Base-by-base conservation (phyloP, 257 asterid species). In the Ophiorrhiza pumila region DNA sequence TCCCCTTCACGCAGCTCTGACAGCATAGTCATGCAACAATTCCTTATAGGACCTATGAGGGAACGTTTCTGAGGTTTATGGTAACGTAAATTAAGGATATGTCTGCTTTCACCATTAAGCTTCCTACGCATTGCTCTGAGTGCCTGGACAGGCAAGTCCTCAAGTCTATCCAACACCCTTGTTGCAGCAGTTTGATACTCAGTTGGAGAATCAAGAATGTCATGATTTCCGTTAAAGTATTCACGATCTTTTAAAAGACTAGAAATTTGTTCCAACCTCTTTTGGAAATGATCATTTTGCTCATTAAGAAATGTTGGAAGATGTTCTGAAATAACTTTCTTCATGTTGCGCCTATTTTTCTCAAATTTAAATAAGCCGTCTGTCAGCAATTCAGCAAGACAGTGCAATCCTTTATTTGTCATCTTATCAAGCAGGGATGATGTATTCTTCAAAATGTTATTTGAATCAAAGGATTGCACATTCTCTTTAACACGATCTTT, bases 81-180 rank as follows among this genome's bases (percentile, higher is more conserved):
- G 32, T 71, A 22, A 59, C 55, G 63, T 65, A 83, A 52, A 9
- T 77, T 20, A 43, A 90, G 97, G 69, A 80, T 68, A 67, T 78
- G 76, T 61, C 89, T 90, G 8, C 35, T 79, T 53, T 80, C 77
- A 50, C 86, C 85, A 71, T 57, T 79, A 64, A 91, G 85, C 80
- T 86, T 91, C 80, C 95, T 87, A 20, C 37, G 74, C 98, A 94
- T 94, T 78, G 91, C 88, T 12, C 10, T 45, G 53, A 91, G 65
- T 15, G 90, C 73, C 61, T 63, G 75, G 59, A 37, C 4, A 58
- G 89, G 81, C 35, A 94, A 78, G 68, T 84, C 81, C 76, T 81
- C 87, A 25, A 94, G 90, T 41, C 71, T 78, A 77, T 84, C 81
- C 72, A 90, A 81, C 64, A 94, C 81, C 71, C 77, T 80, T 10